A percentile compares a stretch with the other conserved stretches of the same genome.
These are phyloP conservation scores for Penicillium sp. DNA, from an alignment of 2,329 filamentous ascomycete genomes.

Conservation along the genomic window DNA sequence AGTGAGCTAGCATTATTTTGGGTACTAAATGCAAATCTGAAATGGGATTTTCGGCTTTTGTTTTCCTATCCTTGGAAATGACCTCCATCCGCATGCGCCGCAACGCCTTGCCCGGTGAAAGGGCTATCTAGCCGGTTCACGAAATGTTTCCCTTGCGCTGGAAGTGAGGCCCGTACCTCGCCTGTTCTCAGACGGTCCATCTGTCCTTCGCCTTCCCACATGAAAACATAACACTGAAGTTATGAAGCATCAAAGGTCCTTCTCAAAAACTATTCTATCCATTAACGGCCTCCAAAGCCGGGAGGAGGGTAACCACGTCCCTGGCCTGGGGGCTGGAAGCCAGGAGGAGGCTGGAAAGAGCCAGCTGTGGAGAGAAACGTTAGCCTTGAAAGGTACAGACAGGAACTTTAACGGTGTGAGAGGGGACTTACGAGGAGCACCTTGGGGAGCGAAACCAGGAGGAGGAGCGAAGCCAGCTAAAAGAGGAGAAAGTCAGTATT, in stretches of 20 bases:
- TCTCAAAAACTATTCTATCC: conserved; percentile 26
- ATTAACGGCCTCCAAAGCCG: conserved; percentile 54
- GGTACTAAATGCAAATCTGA: conserved; percentile 14
- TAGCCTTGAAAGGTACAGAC: conserved; percentile 34
- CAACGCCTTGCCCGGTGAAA: conserved; percentile 49
- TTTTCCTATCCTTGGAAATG: conserved; percentile 37
- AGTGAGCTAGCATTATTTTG: conserved; percentile 17
- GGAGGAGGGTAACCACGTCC: conserved; percentile 60
- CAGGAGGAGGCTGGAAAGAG: conserved; percentile 66
- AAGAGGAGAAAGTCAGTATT: conserved; percentile 28
- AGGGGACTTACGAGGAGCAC: conserved; percentile 52
- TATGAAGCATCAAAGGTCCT: conserved; percentile 34
- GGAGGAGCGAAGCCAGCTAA: conserved; percentile 56
- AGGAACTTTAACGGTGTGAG: not conserved
- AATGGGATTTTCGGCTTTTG: conserved; percentile 25
- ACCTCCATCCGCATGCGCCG: conserved; percentile 49
- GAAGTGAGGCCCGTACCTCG: conserved; percentile 22
- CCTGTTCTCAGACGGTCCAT: conserved; percentile 18
- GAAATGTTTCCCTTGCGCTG: conserved; percentile 26
- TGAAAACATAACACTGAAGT: conserved; percentile 32
- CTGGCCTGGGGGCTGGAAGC: conserved; percentile 73
- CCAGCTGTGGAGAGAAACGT: conserved; percentile 52
- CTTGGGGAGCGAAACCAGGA: conserved; percentile 54
- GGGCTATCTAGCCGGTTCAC: conserved; percentile 37
- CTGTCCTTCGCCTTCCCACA: conserved; percentile 22